Evolutionary conservation across 2,329 filamentous ascomycete genomes (phyloP), one percentile per base, ranked within the genome.

Genomic region (Diaporthe sp.): DNA sequence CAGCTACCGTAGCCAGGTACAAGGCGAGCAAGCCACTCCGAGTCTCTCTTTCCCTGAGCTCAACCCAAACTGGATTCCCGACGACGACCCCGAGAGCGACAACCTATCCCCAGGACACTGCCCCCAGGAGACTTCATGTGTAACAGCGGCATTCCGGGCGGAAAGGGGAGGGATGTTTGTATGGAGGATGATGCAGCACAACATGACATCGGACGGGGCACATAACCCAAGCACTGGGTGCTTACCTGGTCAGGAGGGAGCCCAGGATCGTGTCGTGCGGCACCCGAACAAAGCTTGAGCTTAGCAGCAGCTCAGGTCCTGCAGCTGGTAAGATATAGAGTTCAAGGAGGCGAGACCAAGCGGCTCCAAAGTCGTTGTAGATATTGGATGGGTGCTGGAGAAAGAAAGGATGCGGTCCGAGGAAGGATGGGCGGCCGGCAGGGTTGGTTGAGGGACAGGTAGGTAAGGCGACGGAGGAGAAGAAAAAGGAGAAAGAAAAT

Each of bases 201-300:
- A 38, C 64, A 52, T 52, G 64, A 40, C 45, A 54, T 38, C 42
- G 42, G 61, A 67, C 28, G 61, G 42, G 42, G 42, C 38, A 50
- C 28, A 50, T 19, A 33, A n/a, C 19, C 42, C 42, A 50, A 47
- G 60, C 42, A 6, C 28, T 38, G 42, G 30, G 25, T 47, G 61
- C 64, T 67, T 67, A 67, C 64, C 64, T 67, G 45, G 38, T 52
- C 45, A 67, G 47, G 61, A 67, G 64, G 45, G 64, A 67, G n/a
- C 45, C 64, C 64, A 52, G n/a, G 6, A 52, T 52, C 33, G 45
- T 38, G 45, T 17, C 22, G 45, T 38, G 30, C 22, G 64, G 64
- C 45, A 35, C 45, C 64, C 22, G 30, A 38, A 35, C 45, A 52
- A 28, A 67, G 64, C 64, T 67, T 67, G 64, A 67, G 45, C 30